A percentile compares a stretch with the other conserved stretches of the same genome.
phyloP scores from a whole-genome alignment of 768 basidiomycete species.

The Tulasnella sp. region DNA sequence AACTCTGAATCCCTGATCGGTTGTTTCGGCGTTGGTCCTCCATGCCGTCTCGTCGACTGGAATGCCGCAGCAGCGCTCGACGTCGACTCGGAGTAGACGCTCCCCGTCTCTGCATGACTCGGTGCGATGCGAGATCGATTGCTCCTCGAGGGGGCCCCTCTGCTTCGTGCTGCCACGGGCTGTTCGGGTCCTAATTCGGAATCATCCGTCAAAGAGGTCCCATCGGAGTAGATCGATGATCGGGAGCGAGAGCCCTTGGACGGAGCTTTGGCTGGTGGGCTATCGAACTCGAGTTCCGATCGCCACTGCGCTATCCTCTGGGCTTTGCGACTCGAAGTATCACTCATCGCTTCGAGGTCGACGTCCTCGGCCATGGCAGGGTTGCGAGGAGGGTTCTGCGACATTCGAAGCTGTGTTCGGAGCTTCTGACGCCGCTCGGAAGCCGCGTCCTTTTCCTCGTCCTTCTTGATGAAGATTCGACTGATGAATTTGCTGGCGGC shows the following conservation, averaged over 20 bases:
- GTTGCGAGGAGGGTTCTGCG: neutral
- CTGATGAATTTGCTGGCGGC: neutral
- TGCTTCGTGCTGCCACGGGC: neutral
- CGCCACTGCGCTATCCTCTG: conserved; percentile 7
- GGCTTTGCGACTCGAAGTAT: neutral
- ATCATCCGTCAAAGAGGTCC: neutral
- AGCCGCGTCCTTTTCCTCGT: neutral
- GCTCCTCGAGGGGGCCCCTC: neutral
- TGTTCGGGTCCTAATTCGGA: neutral
- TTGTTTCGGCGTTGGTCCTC: conserved; percentile 12
- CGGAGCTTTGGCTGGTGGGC: neutral
- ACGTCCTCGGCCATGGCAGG: neutral
- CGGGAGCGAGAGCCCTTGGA: neutral
- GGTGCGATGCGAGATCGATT: neutral
- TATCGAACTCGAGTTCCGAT: conserved; percentile 5
- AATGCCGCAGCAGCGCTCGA: neutral
- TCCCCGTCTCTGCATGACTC: conserved; percentile 4
- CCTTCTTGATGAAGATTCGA: neutral
- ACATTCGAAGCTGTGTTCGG: conserved; percentile 2
- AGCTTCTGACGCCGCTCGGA: conserved; percentile 8
- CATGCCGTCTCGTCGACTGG: neutral
- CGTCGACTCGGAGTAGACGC: conserved; percentile 9
- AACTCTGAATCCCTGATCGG: conserved; percentile 14
- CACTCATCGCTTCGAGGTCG: conserved; percentile 6
- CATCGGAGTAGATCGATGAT: neutral